Evolutionary conservation across 176 grass and related monocot genomes (phyloP).

Genomic region (Lolium rigidum): DNA sequence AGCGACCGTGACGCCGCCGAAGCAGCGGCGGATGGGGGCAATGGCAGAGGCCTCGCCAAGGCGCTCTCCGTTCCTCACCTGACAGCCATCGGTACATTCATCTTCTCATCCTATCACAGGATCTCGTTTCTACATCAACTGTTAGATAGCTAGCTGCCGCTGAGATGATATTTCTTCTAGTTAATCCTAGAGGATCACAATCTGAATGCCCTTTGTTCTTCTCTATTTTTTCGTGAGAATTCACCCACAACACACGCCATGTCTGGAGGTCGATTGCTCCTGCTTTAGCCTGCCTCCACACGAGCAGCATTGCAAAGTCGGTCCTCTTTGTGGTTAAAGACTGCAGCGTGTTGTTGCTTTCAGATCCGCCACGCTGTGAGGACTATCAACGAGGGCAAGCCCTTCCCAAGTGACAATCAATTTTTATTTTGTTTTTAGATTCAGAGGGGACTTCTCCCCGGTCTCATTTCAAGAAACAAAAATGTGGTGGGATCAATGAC

Average conservation of each 20-base stretch:
- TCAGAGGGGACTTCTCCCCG: no score
- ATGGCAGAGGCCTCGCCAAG: slow-evolving; percentile 52
- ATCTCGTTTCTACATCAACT: neutral
- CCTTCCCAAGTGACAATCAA: neutral
- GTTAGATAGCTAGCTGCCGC: neutral
- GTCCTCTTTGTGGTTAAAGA: neutral
- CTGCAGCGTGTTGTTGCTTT: neutral
- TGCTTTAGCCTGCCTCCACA: neutral
- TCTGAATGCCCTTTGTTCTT: neutral
- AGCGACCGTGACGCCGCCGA: neutral
- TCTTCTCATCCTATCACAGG: neutral
- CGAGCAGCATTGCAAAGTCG: slow-evolving; percentile 2
- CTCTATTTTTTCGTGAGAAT: neutral
- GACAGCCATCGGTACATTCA: slow-evolving; percentile 64
- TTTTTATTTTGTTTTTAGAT: no score
- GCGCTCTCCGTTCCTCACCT: slow-evolving; percentile 71
- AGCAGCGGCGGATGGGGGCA: neutral
- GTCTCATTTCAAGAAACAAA: no score
- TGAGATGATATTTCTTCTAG: neutral
- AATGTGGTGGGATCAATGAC: neutral
- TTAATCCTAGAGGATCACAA: neutral
- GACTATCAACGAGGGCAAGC: neutral
- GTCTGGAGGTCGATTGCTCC: neutral
- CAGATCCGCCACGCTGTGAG: neutral
- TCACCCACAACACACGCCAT: neutral